Base-by-base conservation (phyloP, 371 early-diverging fungal species). In the Saksenaea vasiformis region DNA sequence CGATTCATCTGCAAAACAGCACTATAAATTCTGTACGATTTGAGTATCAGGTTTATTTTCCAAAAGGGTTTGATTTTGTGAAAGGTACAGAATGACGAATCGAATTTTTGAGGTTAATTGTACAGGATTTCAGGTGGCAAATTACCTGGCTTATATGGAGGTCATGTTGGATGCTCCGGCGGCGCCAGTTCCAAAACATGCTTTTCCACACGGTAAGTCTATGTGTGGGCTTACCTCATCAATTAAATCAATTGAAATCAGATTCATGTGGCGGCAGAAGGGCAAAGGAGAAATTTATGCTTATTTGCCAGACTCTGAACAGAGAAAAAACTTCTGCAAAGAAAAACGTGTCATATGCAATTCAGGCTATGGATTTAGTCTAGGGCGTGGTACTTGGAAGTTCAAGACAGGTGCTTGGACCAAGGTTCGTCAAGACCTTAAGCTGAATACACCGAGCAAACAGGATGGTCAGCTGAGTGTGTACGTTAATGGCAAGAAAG, bases 281-380 rank as follows among this genome's bases (percentile, higher is more conserved):
- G 90, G 90, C 17, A 65, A 56, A 17, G 90, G 86, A 19, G 90
- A 90, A 76, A 59, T 85, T 14, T 90, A 90, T 59, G 82, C 86
- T 19, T 89, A 89, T 58, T 74, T 88, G 1, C 77, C 85, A 24
- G 73, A 79, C 36, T 67, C 67, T 14, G 61, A 62, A 5, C 88
- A 89, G 65, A 66, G 70, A 22, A 47, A 68, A 5, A 61, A 65
- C 26, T 66, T 87, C 35, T 83, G 89, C 61, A 62, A 70, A 8
- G 71, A 72, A 17, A 72, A 73, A 24, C 72, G 67, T 0, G 76
- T 82, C 44, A 72, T 85, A 55, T 89, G 89, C 71, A 85, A 87
- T 53, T 71, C 82, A 8, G 71, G 67, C 24, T 87, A 86, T 68
- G 89, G 91, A 7, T 81, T 71, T 59, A 89, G 89, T 26, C 67